A percentile compares a stretch with the other conserved stretches of the same genome.
Conservation (phyloP, 306 rosid genomes). For the Vigna radiata region DNA sequence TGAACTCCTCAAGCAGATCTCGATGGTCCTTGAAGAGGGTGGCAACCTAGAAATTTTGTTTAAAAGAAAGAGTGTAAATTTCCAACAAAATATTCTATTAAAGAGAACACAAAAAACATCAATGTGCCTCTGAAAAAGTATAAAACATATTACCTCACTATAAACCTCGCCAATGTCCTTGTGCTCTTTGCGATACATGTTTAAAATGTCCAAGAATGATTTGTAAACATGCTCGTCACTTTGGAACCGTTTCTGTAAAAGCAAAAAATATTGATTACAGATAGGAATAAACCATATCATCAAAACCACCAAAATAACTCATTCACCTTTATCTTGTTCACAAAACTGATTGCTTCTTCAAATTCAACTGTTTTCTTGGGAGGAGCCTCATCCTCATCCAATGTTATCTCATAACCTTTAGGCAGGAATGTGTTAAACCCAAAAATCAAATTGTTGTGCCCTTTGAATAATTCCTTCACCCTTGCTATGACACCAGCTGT, state of each 20-base stretch:
- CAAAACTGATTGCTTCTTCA: conserved; percentile 97
- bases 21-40: conserved; percentile 74
- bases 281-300: conserved; percentile 22
- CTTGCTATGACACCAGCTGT: conserved; percentile 92
- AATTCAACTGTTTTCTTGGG: conserved; percentile 95
- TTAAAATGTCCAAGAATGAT: conserved; percentile 93
- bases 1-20: conserved; percentile 90
- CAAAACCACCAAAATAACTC: conserved; percentile 24
- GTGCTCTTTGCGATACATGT: conserved; percentile 97
- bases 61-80: conserved; percentile 22
- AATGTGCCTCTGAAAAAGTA: not conserved
- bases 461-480: conserved; percentile 95
- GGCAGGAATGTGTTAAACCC: conserved; percentile 98
- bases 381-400: conserved; percentile 77
- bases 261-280: conserved; percentile 34
- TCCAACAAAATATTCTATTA: not conserved
- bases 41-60: conserved; percentile 65
- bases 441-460: conserved; percentile 87
- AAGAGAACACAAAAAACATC: not conserved
- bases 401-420: conserved; percentile 93
- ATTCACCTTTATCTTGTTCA: conserved; percentile 94
- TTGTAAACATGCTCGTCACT: conserved; percentile 88
- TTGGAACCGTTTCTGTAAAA: conserved; percentile 83
- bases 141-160: conserved; percentile 68
- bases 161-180: conserved; percentile 92